Evolutionary conservation across 371 early-diverging fungal genomes (phyloP), one percentile per base, ranked within the genome.

Genomic region (Mucor plumbeus): DNA sequence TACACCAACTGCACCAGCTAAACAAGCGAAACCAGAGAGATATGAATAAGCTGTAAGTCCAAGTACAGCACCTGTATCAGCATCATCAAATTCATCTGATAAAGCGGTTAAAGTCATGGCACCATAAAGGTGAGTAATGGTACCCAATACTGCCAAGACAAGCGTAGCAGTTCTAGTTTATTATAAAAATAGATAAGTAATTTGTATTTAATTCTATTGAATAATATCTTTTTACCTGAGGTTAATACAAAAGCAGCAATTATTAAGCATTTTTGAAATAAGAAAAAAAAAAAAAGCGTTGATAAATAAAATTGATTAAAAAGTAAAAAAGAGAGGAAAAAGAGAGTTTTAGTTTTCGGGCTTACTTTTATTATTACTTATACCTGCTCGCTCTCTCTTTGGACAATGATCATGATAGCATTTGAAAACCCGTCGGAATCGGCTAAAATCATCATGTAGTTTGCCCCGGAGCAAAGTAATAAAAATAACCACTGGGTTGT

Each of bases 241-340:
- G 31, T 60, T 76, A 34, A 79, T 79, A 71, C 79, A 79, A 38
- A 79, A 79, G 61, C 79, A 79, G 59, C 79, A 79, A 44, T 79
- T 76, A 15, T 74, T 76, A n/a, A 71, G 64, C 72, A 71, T 71
- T 56, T 54, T 67, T 14, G 15, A n/a, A n/a, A n/a, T n/a, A n/a
- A n/a, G n/a, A n/a, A n/a, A n/a, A n/a, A n/a, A n/a, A n/a, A n/a
- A n/a, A 40, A 44, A 44, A 44, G 15, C n/a, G 15, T n/a, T 19
- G 17, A 59, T 38, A 21, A 38, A 59, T 59, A 40, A 10, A 17
- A 19, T 19, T 57, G 33, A 35, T 41, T 19, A 43, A 33, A 48
- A 50, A 60, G 33, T 14, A 59, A 41, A 21, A 66, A 61, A 57
- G 21, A 62, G 41, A 63, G 33, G 41, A 41, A 50, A 58, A 14